Conservation (phyloP, 495 filamentous ascomycete genomes). For the Podospora pseudocomata region DNA sequence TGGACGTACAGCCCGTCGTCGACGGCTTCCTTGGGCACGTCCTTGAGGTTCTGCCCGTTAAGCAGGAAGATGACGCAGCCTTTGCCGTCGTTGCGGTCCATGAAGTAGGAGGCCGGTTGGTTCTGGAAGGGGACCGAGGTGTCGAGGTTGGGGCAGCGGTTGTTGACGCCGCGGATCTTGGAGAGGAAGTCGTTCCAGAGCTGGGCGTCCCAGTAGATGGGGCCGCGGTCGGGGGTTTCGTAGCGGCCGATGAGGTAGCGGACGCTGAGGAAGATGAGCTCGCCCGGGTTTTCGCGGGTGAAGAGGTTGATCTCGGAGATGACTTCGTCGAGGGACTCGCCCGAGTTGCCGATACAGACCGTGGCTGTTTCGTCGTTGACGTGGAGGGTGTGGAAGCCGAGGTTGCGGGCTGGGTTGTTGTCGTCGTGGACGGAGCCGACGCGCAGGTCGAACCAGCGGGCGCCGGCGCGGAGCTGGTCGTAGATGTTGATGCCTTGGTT, state of each 20-base stretch:
- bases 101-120: constrained; percentile 19
- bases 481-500: constrained; percentile 32
- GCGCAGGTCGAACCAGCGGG: constrained; percentile 35
- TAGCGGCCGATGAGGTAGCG: constrained; percentile 27
- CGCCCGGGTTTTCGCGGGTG: constrained; percentile 31
- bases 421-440: constrained; percentile 20
- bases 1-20: constrained; percentile 24
- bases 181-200: constrained; percentile 22
- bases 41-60: constrained; percentile 16
- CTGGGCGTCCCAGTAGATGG: constrained; percentile 18
- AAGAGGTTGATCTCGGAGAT: constrained; percentile 34
- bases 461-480: constrained; percentile 28
- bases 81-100: constrained; percentile 24
- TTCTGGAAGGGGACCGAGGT: constrained; percentile 22
- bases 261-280: constrained; percentile 33
- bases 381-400: constrained; percentile 25
- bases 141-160: constrained; percentile 24
- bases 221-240: constrained; percentile 21
- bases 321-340: constrained; percentile 29
- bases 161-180: constrained; percentile 21
- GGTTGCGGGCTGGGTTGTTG: constrained; percentile 7
- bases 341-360: constrained; percentile 27
- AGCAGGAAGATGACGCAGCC: constrained; percentile 26
- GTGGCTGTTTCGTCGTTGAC: constrained; percentile 18
- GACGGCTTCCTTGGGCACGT: constrained; percentile 15